Evolutionary conservation across 2,329 filamentous ascomycete species (phyloP), one percentile per base, ranked within the genome.

Genomic region (Colletotrichum tofieldiae): DNA sequence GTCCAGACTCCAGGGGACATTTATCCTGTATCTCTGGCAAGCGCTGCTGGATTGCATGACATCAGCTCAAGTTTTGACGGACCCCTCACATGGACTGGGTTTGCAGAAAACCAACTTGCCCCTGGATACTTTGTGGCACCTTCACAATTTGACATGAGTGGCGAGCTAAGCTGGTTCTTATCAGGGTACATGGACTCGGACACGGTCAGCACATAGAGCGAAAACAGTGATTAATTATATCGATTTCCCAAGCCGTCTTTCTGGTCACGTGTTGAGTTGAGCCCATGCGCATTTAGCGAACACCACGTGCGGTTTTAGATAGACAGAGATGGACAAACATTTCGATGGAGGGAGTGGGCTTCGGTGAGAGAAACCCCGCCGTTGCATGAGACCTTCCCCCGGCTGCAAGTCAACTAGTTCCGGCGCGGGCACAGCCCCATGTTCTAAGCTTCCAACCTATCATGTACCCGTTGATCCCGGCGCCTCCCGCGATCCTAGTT

Each of bases 111-210:
- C 26, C 67, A 67, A 32, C 56, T 67, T 5, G 67, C 56, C 2
- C 63, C 58, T 12, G 63, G 61, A 4, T 71, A 71, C 63, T 67
- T 61, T 20, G 63, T 71, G 2, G 63, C 67, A 5, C 63, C 67
- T 5, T 67, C 67, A 23, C 67, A 71, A 23, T 71, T 67, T 12
- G 67, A 67, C 32, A 67, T 71, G 63, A 62, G 63, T 20, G 67
- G 63, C 47, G 67, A 71, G 41, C 32, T 71, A 1, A 71, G 63
- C 23, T 71, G 63, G 67, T 71, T 71, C 14, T 20, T 67, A 9
- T 71, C 67, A 0, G 65, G 67, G 20, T 71, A 71, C 20, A 56
- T 67, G 39, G 67, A 71, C 12, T 39, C 63, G 16, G 63, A 71
- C 23, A 49, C 63, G 1, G 52, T 37, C 18, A 45, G 8, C 14